phyloP scores from a whole-genome alignment of 192 early-diverging fungal genomes.

The Gaertneriomyces semiglobifer region DNA sequence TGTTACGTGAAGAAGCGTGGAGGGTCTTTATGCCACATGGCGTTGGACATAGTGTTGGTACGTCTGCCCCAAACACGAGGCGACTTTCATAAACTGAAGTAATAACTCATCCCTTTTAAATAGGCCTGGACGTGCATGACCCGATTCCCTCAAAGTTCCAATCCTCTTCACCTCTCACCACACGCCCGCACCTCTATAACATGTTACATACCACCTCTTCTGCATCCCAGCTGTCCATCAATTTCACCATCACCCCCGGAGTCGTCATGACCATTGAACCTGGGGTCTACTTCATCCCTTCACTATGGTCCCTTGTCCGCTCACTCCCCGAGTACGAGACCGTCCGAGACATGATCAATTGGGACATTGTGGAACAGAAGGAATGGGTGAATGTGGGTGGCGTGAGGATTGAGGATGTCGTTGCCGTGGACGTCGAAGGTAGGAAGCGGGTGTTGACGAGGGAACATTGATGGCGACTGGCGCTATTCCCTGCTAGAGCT shows the following conservation, averaged over 20 bases:
- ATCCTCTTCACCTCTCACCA: background rate
- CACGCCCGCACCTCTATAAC: background rate
- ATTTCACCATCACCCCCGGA: conserved; percentile 59
- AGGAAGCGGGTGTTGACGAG: conserved; percentile 30
- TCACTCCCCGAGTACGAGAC: conserved; percentile 10
- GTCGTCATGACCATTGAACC: conserved; percentile 89
- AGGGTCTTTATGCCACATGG: conserved; percentile 2
- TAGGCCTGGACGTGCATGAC: conserved; percentile 90
- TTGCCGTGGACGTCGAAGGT: conserved; percentile 38
- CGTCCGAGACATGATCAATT: conserved; percentile 38
- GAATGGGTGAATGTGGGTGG: conserved; percentile 37
- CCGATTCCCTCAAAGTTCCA: conserved; percentile 44
- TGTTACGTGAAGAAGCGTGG: background rate
- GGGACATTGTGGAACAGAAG: conserved; percentile 37
- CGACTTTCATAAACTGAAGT: no score
- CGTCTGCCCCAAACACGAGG: background rate
- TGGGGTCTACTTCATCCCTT: conserved; percentile 88
- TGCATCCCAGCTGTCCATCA: background rate
- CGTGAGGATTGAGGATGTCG: conserved; percentile 53
- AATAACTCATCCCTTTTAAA: conserved; percentile 3
- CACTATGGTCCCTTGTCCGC: conserved; percentile 42
- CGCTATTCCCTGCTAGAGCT: no score
- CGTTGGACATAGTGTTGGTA: background rate
- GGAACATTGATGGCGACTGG: background rate
- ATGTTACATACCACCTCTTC: background rate